A percentile compares a stretch with the other conserved stretches of the same genome.
These are phyloP conservation scores for Chenopodium berlandieri DNA, from an alignment of 148 eudicot genomes.

Conservation along the genomic window DNA sequence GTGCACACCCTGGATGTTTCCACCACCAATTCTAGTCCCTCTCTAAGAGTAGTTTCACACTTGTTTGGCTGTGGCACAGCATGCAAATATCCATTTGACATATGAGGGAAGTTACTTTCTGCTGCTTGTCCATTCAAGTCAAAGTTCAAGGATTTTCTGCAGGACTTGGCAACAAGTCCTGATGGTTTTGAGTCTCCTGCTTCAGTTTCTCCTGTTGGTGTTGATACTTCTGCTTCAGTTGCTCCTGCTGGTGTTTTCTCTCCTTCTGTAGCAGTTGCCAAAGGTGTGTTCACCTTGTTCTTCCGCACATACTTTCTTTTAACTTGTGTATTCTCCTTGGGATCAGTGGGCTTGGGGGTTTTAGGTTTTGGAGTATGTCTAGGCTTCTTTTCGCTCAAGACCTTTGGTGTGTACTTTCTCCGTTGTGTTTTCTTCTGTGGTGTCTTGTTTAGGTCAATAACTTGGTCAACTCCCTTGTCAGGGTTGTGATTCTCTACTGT, in stretches of 20 bases:
- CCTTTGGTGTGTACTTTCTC: slow-evolving; percentile 85
- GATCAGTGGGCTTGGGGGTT: slow-evolving; percentile 35
- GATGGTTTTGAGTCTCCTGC: slow-evolving; percentile 16
- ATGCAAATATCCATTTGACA: slow-evolving; percentile 21
- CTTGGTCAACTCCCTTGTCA: slow-evolving; percentile 47
- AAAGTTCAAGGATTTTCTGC: slow-evolving; percentile 64
- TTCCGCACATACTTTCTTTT: slow-evolving; percentile 64
- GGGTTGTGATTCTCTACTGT: slow-evolving; percentile 46
- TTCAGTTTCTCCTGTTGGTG: no score
- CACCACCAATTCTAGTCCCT: slow-evolving; percentile 24
- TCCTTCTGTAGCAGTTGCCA: slow-evolving; percentile 32
- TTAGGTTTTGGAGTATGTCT: slow-evolving; percentile 50
- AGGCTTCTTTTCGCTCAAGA: slow-evolving; percentile 63
- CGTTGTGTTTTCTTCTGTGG: slow-evolving; percentile 69
- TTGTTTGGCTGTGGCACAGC: slow-evolving; percentile 29
- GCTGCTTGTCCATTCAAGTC: slow-evolving; percentile 43
- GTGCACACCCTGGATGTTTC: slow-evolving; percentile 32
- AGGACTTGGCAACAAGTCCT: slow-evolving; percentile 34
- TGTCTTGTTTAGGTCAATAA: slow-evolving; percentile 51
- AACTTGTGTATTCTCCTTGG: slow-evolving; percentile 30
- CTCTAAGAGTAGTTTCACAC: slow-evolving; percentile 20
- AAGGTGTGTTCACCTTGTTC: slow-evolving; percentile 40
- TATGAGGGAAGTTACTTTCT: slow-evolving; percentile 33
- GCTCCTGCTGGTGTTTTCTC: no score
- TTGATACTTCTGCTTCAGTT: no score